phyloP scores from a whole-genome alignment of 2,329 filamentous ascomycete species.

The Fusarium sp. region DNA sequence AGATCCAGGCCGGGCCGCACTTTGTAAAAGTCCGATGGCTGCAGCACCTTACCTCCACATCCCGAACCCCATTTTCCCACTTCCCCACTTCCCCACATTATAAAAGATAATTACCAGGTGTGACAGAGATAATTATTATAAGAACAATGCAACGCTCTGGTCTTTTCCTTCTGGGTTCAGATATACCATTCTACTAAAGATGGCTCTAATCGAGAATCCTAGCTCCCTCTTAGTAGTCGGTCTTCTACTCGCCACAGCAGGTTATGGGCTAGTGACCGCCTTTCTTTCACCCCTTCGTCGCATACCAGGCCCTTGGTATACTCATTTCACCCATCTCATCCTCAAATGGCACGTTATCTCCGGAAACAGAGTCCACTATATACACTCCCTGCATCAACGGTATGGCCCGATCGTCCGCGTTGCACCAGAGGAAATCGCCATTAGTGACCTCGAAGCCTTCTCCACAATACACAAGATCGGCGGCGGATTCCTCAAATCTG shows the following conservation, averaged over 20 bases:
- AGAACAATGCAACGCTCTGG: too few species aligned
- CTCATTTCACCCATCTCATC: conserved; percentile 10
- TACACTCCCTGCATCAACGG: conserved; percentile 3
- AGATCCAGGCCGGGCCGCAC: too few species aligned
- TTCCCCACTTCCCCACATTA: too few species aligned
- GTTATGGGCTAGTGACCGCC: neutral
- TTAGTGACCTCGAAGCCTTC: conserved; percentile 22
- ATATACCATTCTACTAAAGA: neutral
- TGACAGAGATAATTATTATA: too few species aligned
- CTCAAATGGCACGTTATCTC: conserved; percentile 13
- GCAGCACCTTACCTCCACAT: too few species aligned
- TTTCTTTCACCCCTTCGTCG: neutral
- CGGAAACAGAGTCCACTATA: conserved; percentile 18
- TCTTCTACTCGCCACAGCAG: fast-evolving
- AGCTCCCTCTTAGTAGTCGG: neutral
- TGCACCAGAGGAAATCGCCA: conserved; percentile 1
- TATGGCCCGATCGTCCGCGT: neutral
- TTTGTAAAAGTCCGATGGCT: too few species aligned
- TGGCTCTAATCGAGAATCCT: neutral
- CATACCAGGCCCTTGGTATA: conserved; percentile 28
- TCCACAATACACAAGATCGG: conserved; percentile 35
- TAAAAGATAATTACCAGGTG: too few species aligned
- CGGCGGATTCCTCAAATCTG: conserved; percentile 21
- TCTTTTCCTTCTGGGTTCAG: too few species aligned
- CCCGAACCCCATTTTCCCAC: too few species aligned